Base-by-base conservation (phyloP, 2,329 filamentous ascomycete genomes). In the Madurella mycetomatis region DNA sequence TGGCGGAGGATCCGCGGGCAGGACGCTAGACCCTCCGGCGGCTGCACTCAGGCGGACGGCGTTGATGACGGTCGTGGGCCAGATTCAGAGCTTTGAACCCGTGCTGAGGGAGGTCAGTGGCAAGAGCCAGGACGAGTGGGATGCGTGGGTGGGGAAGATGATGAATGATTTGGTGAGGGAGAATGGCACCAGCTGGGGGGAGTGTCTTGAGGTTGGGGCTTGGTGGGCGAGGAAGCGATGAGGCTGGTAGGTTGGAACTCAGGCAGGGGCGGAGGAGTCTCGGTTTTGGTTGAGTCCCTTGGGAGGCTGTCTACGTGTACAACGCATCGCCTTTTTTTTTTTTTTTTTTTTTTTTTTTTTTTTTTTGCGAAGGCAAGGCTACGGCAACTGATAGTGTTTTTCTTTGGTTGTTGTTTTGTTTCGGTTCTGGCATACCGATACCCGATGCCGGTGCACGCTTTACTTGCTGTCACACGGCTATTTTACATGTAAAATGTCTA, bases 61-160 rank as follows among this genome's bases (percentile, higher is more conserved):
- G n/a, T 78, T 96, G 53, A 73, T 88, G 66, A 90, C 87, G 2
- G 84, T 92, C 5, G 82, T 95, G 49, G 87, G 92, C 67, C 82
- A 90, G 78, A 89, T 95, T 51, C 89, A 94, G 67, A 87, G 86
- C 59, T 74, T 96, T 64, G 92, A 96, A 70, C 89, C 90, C 5
- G 73, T 94, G 55, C 74, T 96, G 62, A 83, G 88, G 63, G 88
- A 95, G 64, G 83, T 84, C 44, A 95, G 88, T 65, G 88, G 87
- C 13, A 95, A 95, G 76, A 90, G 87, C 64, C 84, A 88, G 66
- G 90, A 95, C 62, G 92, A 96, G 72, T 96, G 91, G 91, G 88
- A 95, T 69, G 78, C 84, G 41, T 96, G 92, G 92, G 84, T 88
- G 73, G 84, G 86, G 41, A 89, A 86, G 70, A 89, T 96, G 87